Conservation (phyloP, 805 yeast genomes). For the Ogataea glucozyma region DNA sequence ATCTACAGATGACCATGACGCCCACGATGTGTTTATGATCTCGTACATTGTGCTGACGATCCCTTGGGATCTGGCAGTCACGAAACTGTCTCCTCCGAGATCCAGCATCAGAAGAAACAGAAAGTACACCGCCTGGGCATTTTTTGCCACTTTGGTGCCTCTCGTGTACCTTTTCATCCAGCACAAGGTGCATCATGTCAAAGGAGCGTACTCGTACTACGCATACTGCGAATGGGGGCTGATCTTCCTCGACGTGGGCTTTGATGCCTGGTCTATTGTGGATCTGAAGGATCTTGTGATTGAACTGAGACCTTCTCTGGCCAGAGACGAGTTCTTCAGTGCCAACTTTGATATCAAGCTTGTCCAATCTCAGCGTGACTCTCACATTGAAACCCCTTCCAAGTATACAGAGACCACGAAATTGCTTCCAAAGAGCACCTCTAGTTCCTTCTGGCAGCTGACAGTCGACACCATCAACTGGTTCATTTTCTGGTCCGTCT, state of each 20-base stretch:
- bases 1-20: conserved; percentile 94
- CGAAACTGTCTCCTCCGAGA: conserved; percentile 47
- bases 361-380: conserved; percentile 8
- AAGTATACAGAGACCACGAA: too few species aligned
- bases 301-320: conserved; percentile 33
- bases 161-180: conserved; percentile 86
- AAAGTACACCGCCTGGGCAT: conserved; percentile 52
- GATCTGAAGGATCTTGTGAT: conserved; percentile 72
- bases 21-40: conserved; percentile 95
- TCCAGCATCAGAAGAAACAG: conserved; percentile 53
- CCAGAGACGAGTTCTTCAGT: conserved; percentile 27
- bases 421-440: conserved; percentile 23
- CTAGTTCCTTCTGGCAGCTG: conserved; percentile 38
- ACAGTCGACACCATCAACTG: conserved; percentile 58
- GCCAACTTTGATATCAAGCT: conserved; percentile 27
- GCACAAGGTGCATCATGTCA: conserved; percentile 80
- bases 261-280: conserved; percentile 74
- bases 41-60: conserved; percentile 81
- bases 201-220: conserved; percentile 96
- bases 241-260: conserved; percentile 77
- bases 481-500: conserved; percentile 80
- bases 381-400: conserved; percentile 9
- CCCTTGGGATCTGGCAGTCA: conserved; percentile 82
- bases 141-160: conserved; percentile 77
- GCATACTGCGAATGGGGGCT: conserved; percentile 95